Conservation (phyloP, 805 yeast genomes). For the Candida namnaoensis region DNA sequence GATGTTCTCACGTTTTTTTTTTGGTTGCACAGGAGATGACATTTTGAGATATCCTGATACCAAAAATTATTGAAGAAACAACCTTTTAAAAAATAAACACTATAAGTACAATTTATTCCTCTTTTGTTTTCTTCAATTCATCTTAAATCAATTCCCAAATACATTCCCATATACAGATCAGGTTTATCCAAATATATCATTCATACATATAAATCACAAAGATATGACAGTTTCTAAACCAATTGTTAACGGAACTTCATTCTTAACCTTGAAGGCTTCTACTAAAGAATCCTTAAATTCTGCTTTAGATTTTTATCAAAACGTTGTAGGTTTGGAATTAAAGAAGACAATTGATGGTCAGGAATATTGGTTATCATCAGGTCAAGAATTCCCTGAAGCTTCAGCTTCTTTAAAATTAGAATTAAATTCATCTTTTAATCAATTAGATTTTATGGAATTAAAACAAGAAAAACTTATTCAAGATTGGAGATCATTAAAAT, state of each 20-base stretch:
- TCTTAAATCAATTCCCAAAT: no score
- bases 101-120: no score
- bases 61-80: no score
- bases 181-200: no score
- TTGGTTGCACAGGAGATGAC: no score
- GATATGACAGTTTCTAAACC: conserved; percentile 17
- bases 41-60: no score
- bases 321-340: conserved; percentile 26
- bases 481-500: conserved; percentile 44
- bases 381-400: conserved; percentile 18
- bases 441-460: conserved; percentile 20
- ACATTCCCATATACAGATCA: no score
- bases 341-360: conserved; percentile 9
- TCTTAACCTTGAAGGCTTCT: conserved; percentile 44
- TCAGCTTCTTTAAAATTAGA: conserved; percentile 19
- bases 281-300: conserved; percentile 30
- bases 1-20: no score
- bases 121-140: no score
- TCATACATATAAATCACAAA: no score
- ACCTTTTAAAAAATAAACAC: no score
- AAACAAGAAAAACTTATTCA: conserved; percentile 17
- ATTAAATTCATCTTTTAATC: conserved; percentile 11
- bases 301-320: conserved; percentile 50
- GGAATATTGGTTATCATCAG: conserved; percentile 23
- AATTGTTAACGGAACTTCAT: conserved; percentile 49